Percentiles rank a stretch among this genome's conserved stretches.
Evolutionary conservation across 2,329 filamentous ascomycete genomes (phyloP).

Genomic region (Aspergillus pseudoviridinutans): DNA sequence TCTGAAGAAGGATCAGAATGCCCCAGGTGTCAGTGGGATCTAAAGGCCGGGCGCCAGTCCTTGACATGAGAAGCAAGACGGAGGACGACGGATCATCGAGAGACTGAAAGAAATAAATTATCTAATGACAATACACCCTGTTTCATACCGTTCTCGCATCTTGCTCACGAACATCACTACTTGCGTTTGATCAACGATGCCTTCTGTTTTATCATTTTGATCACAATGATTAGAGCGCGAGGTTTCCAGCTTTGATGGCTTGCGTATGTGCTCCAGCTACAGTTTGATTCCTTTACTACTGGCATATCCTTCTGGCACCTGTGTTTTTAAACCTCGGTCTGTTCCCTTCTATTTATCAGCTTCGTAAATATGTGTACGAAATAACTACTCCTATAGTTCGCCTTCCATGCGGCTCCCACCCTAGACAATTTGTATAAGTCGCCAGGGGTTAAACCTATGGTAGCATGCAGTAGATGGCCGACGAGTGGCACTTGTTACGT

Average conservation of each 20-base stretch:
- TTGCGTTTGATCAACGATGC: slow-evolving; percentile 1
- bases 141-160: slow-evolving; percentile 7
- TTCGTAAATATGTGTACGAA: neutral
- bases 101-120: slow-evolving; percentile 2
- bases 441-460: neutral
- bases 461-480: neutral
- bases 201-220: neutral
- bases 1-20: slow-evolving; percentile 89
- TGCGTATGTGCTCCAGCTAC: neutral
- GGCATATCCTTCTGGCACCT: neutral
- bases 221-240: neutral
- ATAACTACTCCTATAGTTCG: neutral
- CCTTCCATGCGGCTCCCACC: neutral
- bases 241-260: neutral
- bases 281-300: neutral
- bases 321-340: neutral
- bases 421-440: neutral
- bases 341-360: neutral
- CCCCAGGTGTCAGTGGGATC: slow-evolving; percentile 55
- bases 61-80: neutral
- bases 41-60: slow-evolving; percentile 13
- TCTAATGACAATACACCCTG: slow-evolving; percentile 4
- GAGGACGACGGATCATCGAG: neutral
- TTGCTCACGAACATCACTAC: slow-evolving; percentile 7
- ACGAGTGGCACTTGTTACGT: neutral